Evolutionary conservation across 495 filamentous ascomycete species (phyloP).

Genomic region (Podospora comata): DNA sequence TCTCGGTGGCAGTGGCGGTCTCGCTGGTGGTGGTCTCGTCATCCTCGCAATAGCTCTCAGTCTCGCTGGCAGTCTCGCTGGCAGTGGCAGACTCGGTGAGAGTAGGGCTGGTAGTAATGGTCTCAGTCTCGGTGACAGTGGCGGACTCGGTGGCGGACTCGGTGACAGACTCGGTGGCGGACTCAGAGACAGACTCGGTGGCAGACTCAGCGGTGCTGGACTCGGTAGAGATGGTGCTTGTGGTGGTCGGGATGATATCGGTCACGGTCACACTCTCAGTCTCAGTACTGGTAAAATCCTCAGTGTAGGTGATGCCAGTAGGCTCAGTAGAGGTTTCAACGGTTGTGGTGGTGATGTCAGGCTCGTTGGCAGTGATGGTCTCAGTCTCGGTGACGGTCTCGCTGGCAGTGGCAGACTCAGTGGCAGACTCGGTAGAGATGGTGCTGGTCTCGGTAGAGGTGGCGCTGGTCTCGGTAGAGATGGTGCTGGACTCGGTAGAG

Average conservation of each 20-base stretch:
- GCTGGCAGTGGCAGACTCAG: constrained; percentile 41
- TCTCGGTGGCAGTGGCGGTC: background rate
- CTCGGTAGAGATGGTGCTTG: background rate
- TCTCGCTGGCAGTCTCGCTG: background rate
- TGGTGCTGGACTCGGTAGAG: constrained; percentile 18
- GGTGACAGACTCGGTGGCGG: constrained; percentile 26
- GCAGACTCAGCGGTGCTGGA: background rate
- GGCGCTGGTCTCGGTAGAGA: background rate
- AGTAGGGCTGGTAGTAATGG: constrained; percentile 1
- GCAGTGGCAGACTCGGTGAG: constrained; percentile 1
- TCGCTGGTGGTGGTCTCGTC: background rate
- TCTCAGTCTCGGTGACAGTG: constrained; percentile 34
- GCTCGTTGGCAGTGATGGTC: background rate
- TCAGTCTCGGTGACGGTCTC: constrained; percentile 18
- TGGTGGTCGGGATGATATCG: constrained; percentile 36
- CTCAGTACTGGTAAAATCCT: constrained; percentile 36
- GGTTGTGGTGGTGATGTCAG: background rate
- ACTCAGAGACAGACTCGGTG: constrained; percentile 2
- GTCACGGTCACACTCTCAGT: constrained; percentile 4
- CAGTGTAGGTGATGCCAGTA: background rate
- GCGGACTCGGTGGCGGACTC: constrained; percentile 40
- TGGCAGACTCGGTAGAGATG: constrained; percentile 36
- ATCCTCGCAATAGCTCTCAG: background rate
- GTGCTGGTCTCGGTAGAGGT: constrained; percentile 3
- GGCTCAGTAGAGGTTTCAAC: background rate